Evolutionary conservation across 2,329 filamentous ascomycete species (phyloP).

Genomic region (Ceratocystiopsis minuta): DNA sequence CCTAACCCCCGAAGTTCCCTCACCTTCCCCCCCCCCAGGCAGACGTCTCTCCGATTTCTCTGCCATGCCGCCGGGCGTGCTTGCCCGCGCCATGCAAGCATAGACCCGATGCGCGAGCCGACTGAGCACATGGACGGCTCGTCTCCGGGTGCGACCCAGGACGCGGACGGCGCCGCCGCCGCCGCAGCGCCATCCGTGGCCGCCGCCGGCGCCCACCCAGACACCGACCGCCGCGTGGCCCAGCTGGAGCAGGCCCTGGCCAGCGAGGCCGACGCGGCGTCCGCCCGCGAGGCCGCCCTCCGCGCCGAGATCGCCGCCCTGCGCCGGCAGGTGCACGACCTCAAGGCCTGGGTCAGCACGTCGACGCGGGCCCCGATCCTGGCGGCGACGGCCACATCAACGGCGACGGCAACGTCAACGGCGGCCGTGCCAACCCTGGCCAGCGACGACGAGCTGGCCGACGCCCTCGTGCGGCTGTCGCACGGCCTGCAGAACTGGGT

Average conservation of each 20-base stretch:
- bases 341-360: conserved; percentile 56
- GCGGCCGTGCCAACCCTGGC: too few relatives aligned
- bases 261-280: too few relatives aligned
- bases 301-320: conserved; percentile 39
- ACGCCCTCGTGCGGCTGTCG: conserved; percentile 41
- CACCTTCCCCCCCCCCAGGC: too few relatives aligned
- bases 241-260: conserved; percentile 32
- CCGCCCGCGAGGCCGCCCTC: conserved; percentile 25
- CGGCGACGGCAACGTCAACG: too few relatives aligned
- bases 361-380: conserved; percentile 45
- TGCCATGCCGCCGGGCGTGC: too few relatives aligned
- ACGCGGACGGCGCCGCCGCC: too few relatives aligned
- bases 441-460: conserved; percentile 48
- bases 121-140: too few relatives aligned
- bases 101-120: too few relatives aligned
- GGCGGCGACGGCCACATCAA: conserved; percentile 15
- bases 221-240: conserved; percentile 34
- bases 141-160: too few relatives aligned
- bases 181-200: conserved; percentile 1
- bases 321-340: conserved; percentile 41
- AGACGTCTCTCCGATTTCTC: too few relatives aligned
- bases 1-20: too few relatives aligned
- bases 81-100: too few relatives aligned
- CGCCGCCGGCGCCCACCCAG: conserved; percentile 16
- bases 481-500: conserved; percentile 61